phyloP scores from a whole-genome alignment of 208 protist genomes.

The Leishmania tarentolae region DNA sequence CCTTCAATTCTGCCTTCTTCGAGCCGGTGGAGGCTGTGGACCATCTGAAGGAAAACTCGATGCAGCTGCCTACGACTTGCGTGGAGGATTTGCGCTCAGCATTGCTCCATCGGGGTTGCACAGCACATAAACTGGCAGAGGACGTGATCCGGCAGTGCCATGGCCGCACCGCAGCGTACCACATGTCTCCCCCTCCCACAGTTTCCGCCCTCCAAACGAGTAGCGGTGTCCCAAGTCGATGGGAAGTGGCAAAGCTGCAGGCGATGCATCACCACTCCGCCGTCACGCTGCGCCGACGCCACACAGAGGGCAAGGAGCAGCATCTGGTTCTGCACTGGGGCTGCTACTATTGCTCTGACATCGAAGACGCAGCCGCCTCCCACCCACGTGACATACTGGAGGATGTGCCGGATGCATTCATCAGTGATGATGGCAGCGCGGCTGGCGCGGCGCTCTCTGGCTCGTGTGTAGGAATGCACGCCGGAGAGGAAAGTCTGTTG shows the following conservation, averaged over 20 bases:
- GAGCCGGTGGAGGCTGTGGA: conserved; percentile 10
- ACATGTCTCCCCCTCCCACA: neutral
- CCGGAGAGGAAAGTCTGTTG: conserved; percentile 64
- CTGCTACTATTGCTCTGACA: conserved; percentile 78
- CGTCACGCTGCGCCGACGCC: conserved; percentile 36
- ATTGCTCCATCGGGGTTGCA: neutral
- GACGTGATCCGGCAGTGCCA: neutral
- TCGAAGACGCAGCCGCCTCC: conserved; percentile 70
- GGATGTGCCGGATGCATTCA: neutral
- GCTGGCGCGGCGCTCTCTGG: neutral
- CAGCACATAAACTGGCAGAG: neutral
- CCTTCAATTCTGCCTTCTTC: conserved; percentile 22
- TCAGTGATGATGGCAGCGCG: neutral
- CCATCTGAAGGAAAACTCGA: conserved; percentile 6
- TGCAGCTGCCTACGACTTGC: neutral
- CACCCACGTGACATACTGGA: conserved; percentile 39
- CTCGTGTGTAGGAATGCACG: conserved; percentile 37
- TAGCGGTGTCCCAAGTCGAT: conserved; percentile 1
- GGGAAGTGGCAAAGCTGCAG: conserved; percentile 49
- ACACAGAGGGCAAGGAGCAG: neutral
- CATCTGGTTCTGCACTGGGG: conserved; percentile 68
- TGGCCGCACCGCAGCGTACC: neutral
- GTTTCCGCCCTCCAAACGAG: neutral
- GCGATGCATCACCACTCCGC: conserved; percentile 84
- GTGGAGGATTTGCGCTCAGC: neutral